Conservation (phyloP, 495 filamentous ascomycete genomes). For the Friedmanniomyces endolithicus region DNA sequence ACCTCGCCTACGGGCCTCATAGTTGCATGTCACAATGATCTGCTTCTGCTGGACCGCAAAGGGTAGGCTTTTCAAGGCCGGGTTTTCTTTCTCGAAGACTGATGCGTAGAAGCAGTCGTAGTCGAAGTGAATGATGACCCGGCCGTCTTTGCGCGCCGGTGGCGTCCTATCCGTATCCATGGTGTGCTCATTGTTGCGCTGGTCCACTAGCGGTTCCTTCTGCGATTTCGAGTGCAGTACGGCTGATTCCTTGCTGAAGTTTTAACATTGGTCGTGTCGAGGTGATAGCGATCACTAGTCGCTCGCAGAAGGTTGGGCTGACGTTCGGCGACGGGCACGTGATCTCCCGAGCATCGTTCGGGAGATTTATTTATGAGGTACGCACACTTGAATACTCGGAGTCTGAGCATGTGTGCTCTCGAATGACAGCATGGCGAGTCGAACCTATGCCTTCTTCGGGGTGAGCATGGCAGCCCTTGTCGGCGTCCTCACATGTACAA, state of each 20-base stretch:
- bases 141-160: conserved; percentile 3
- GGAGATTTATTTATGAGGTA: no score
- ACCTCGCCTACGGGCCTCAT: conserved; percentile 62
- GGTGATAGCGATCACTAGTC: no score
- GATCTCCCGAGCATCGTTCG: no score
- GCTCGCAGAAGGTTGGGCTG: no score
- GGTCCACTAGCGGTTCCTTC: no score
- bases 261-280: no score
- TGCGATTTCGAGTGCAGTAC: no score
- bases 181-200: neutral
- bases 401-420: neutral
- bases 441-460: neutral
- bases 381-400: neutral
- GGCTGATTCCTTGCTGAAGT: no score
- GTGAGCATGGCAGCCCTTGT: conserved; percentile 1
- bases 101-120: conserved; percentile 93
- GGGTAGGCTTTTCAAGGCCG: conserved; percentile 56
- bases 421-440: neutral
- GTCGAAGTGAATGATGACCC: conserved; percentile 32
- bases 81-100: conserved; percentile 71
- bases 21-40: conserved; percentile 92
- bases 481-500: neutral
- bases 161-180: conserved; percentile 1
- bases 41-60: conserved; percentile 74
- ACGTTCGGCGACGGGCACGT: no score